Evolutionary conservation across 208 protist species (phyloP).

Genomic region (Trypanosoma theileri): DNA sequence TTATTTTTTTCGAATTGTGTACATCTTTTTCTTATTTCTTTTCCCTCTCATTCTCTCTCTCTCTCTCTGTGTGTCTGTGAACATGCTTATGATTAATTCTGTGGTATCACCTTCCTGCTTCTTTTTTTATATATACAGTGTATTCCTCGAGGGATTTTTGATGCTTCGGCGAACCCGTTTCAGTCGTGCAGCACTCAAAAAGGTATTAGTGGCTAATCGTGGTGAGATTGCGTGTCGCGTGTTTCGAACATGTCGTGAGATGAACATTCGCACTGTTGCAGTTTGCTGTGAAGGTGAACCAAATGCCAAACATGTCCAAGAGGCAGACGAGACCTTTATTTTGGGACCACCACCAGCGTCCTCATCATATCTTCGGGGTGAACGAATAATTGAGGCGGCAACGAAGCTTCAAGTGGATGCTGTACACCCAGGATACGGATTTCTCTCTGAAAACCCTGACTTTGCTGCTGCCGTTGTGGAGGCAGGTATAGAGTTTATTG

Average conservation of each 20-base stretch:
- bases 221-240: slow-evolving; percentile 98
- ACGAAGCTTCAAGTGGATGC: slow-evolving; percentile 85
- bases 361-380: slow-evolving; percentile 89
- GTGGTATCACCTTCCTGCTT: not conserved
- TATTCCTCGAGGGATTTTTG: slow-evolving; percentile 4
- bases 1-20: slow-evolving; percentile 23
- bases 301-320: slow-evolving; percentile 89
- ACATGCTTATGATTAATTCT: not conserved
- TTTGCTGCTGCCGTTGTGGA: slow-evolving; percentile 85
- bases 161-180: slow-evolving; percentile 34
- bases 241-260: slow-evolving; percentile 84
- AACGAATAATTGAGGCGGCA: slow-evolving; percentile 93
- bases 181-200: slow-evolving; percentile 63
- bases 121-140: slow-evolving; percentile 14
- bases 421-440: slow-evolving; percentile 98
- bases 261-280: slow-evolving; percentile 96
- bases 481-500: slow-evolving; percentile 92
- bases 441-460: slow-evolving; percentile 95
- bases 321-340: slow-evolving; percentile 79
- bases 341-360: slow-evolving; percentile 32
- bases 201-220: slow-evolving; percentile 97
- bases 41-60: too few species aligned
- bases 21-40: too few species aligned
- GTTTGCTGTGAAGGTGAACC: slow-evolving; percentile 94
- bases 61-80: too few species aligned